Evolutionary conservation across 2,329 filamentous ascomycete genomes (phyloP).

Genomic region (Raffaelea deltoideospora): DNA sequence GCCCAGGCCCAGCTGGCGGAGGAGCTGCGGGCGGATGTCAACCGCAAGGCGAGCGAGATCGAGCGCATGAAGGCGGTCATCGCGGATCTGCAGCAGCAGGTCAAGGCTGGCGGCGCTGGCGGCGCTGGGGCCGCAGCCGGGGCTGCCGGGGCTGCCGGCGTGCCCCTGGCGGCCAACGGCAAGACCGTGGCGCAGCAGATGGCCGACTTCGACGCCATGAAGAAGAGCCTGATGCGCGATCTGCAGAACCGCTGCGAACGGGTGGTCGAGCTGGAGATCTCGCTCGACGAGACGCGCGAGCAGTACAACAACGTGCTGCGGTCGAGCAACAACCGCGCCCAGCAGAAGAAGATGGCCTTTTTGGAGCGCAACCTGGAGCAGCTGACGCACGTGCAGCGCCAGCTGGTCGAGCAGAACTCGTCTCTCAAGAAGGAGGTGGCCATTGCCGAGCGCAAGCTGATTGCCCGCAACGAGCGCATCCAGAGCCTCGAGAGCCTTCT

Average conservation of each 20-base stretch:
- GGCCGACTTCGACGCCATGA: constrained; percentile 97
- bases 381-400: constrained; percentile 89
- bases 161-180: constrained; percentile 42
- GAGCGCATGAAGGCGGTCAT: constrained; percentile 65
- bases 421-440: constrained; percentile 97
- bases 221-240: constrained; percentile 98
- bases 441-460: constrained; percentile 93
- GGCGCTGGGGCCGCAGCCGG: constrained; percentile 26
- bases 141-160: constrained; percentile 11
- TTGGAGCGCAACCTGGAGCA: constrained; percentile 96
- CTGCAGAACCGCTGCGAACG: constrained; percentile 96
- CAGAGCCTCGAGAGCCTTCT: constrained; percentile 82
- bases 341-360: constrained; percentile 99
- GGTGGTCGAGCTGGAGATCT: constrained; percentile 96
- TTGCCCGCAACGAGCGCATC: constrained; percentile 92
- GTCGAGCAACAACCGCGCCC: constrained; percentile 91
- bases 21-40: constrained; percentile 61
- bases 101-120: constrained; percentile 42
- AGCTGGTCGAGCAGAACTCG: constrained; percentile 95
- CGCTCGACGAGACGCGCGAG: constrained; percentile 89
- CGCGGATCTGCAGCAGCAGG: constrained; percentile 60
- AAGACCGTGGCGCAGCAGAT: constrained; percentile 97
- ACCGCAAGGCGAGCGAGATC: constrained; percentile 68
- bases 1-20: constrained; percentile 59
- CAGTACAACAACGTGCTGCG: constrained; percentile 98